Percentiles rank a stretch among this genome's conserved stretches.
Conservation (phyloP, 2,329 filamentous ascomycete genomes). For the Harringtonia lauricola region DNA sequence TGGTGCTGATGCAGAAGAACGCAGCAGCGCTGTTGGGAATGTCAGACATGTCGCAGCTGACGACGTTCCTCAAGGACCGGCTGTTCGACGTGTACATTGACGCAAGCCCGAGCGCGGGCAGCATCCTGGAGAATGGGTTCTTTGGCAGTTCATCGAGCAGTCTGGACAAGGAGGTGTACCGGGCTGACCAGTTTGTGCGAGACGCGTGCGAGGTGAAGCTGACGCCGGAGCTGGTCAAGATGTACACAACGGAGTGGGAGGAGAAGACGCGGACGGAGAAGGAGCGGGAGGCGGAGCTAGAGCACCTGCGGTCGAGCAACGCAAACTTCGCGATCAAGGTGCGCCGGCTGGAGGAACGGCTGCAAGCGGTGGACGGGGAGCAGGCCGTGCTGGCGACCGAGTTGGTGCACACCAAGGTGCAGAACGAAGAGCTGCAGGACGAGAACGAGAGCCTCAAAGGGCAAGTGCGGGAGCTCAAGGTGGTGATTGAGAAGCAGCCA, state of each 20-base stretch:
- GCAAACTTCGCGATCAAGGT: constrained; percentile 60
- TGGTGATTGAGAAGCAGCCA: constrained; percentile 82
- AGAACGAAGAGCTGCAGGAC: constrained; percentile 82
- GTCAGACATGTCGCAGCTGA: constrained; percentile 84
- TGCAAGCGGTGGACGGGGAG: constrained; percentile 80
- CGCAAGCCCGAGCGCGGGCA: constrained; percentile 80
- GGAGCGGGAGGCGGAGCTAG: constrained; percentile 72
- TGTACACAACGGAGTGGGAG: constrained; percentile 82
- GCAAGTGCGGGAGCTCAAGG: constrained; percentile 75
- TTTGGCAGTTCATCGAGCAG: constrained; percentile 87
- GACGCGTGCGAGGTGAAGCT: constrained; percentile 86
- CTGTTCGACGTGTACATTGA: constrained; percentile 97
- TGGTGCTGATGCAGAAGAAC: constrained; percentile 96
- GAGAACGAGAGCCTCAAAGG: constrained; percentile 79
- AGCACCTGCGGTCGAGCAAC: constrained; percentile 58
- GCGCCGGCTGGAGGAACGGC: constrained; percentile 76
- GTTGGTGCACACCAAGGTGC: constrained; percentile 81
- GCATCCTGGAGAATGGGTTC: constrained; percentile 91
- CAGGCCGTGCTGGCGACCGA: constrained; percentile 87
- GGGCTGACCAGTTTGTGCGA: constrained; percentile 83
- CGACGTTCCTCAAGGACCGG: constrained; percentile 83
- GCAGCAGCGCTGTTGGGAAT: constrained; percentile 64
- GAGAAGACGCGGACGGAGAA: constrained; percentile 76
- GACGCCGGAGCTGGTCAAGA: constrained; percentile 67
- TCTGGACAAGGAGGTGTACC: constrained; percentile 89